Conservation (phyloP, 2,329 filamentous ascomycete genomes). For the Metarhizium album region DNA sequence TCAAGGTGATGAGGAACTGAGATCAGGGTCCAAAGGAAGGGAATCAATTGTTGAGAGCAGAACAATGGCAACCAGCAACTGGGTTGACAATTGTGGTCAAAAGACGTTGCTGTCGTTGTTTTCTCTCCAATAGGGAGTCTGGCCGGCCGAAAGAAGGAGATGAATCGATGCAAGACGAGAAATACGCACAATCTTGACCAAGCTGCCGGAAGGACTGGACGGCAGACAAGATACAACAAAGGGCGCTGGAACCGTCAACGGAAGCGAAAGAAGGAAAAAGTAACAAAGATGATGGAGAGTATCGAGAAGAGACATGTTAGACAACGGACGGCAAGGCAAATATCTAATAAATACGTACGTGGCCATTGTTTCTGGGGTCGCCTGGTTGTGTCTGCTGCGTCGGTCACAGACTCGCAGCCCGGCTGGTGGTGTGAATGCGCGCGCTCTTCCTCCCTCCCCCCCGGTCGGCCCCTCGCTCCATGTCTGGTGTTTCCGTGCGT, state of each 20-base stretch:
- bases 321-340: conserved; percentile 8
- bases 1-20: neutral
- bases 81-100: conserved; percentile 4
- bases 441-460: neutral
- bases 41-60: neutral
- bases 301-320: conserved; percentile 2
- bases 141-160: conserved; percentile 1
- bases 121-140: conserved; percentile 10
- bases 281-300: neutral
- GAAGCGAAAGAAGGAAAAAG: conserved; percentile 2
- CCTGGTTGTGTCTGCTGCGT: neutral
- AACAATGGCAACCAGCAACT: conserved; percentile 1
- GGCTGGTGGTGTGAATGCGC: too few species aligned
- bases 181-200: conserved; percentile 11
- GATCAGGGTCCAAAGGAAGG: neutral
- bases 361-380: neutral
- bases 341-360: conserved; percentile 13
- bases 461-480: neutral
- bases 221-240: conserved; percentile 11
- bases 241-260: conserved; percentile 1
- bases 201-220: conserved; percentile 24
- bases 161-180: conserved; percentile 3
- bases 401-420: neutral
- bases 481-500: neutral
- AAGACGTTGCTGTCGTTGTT: conserved; percentile 9